These are phyloP conservation scores for Codiaeum variegatum DNA, from an alignment of 441 rosid genomes.

Conservation along the genomic window DNA sequence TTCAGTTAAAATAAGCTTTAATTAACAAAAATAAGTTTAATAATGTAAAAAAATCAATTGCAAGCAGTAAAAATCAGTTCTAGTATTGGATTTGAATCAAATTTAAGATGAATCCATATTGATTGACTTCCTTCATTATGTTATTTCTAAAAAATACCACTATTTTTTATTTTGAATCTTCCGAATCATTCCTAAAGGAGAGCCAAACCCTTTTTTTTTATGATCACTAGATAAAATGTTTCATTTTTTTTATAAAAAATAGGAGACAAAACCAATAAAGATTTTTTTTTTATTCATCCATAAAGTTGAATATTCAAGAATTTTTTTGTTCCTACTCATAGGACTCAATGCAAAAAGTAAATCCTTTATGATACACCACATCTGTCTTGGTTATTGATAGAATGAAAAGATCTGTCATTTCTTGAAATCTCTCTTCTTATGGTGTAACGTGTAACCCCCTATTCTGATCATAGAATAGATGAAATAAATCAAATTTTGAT, in stretches of 20 bases:
- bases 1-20: no score
- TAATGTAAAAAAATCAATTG: no score
- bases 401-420: slow-evolving; percentile 12
- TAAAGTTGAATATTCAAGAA: neutral
- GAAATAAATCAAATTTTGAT: neutral
- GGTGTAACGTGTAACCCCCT: neutral
- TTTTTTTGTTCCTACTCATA: slow-evolving; percentile 6
- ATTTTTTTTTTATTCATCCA: neutral
- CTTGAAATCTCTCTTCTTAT: neutral
- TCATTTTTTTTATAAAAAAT: no score
- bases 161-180: slow-evolving; percentile 7
- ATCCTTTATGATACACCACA: slow-evolving; percentile 7
- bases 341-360: slow-evolving; percentile 14
- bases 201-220: neutral
- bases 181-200: neutral
- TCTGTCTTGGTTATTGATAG: slow-evolving; percentile 14
- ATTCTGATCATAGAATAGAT: neutral
- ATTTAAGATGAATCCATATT: slow-evolving; percentile 17
- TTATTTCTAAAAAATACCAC: slow-evolving; percentile 9
- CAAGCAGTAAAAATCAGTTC: no score
- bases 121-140: slow-evolving; percentile 4
- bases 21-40: no score
- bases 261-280: neutral
- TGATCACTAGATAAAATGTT: no score
- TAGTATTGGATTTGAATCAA: no score